These are phyloP conservation scores for Malus hybrid DNA, from an alignment of 331 rosid genomes.

Conservation along the genomic window DNA sequence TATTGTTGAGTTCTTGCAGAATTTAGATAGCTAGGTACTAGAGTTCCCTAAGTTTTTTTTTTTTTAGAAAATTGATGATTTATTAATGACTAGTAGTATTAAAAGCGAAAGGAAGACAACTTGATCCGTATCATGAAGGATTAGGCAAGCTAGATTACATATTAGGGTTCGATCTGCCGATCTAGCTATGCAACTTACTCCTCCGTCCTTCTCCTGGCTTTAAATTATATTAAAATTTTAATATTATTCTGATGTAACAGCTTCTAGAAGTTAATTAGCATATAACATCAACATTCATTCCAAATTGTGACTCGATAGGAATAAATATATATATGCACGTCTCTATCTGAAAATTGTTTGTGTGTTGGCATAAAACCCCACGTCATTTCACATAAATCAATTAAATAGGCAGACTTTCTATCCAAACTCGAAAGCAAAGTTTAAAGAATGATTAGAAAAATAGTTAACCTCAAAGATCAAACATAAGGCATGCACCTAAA, in stretches of 20 bases:
- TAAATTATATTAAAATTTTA: no score
- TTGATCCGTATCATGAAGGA: neutral
- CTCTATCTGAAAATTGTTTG: neutral
- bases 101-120: neutral
- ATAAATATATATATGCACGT: neutral
- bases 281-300: neutral
- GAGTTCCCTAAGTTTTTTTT: neutral
- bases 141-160: neutral
- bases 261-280: slow-evolving; percentile 20
- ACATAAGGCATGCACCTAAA: slow-evolving; percentile 3
- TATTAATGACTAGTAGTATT: neutral
- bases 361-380: neutral
- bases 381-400: neutral
- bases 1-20: neutral
- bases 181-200: neutral
- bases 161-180: neutral
- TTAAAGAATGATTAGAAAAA: neutral
- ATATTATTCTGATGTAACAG: slow-evolving; percentile 3
- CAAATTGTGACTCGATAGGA: neutral
- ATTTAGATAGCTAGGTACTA: neutral
- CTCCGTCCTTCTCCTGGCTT: neutral
- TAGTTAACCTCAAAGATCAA: neutral
- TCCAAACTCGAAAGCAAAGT: neutral
- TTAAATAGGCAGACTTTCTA: neutral
- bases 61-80: neutral